Conservation (phyloP, 768 basidiomycete genomes). For the Boletus vinaceobasis region DNA sequence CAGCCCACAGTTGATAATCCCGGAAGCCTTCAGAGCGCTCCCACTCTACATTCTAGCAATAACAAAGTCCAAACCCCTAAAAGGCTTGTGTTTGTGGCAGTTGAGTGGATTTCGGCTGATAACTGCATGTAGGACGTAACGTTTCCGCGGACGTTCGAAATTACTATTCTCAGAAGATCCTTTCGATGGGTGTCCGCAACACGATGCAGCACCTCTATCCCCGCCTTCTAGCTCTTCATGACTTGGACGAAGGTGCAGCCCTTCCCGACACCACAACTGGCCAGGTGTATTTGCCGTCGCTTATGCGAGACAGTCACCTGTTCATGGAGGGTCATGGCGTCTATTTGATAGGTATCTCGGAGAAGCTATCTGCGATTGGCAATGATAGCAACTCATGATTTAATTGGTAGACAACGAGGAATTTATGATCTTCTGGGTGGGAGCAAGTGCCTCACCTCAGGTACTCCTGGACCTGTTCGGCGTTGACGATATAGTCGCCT, state of each 20-base stretch:
- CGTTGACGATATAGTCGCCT: slow-evolving; percentile 67
- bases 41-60: slow-evolving; percentile 80
- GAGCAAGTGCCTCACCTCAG: slow-evolving; percentile 75
- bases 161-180: slow-evolving; percentile 73
- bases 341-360: slow-evolving; percentile 79
- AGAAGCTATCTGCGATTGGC: slow-evolving; percentile 11
- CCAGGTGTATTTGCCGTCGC: slow-evolving; percentile 61
- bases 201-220: slow-evolving; percentile 86
- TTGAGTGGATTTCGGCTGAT: slow-evolving; percentile 4
- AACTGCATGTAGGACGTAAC: slow-evolving; percentile 55
- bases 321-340: slow-evolving; percentile 90
- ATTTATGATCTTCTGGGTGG: slow-evolving; percentile 86
- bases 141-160: slow-evolving; percentile 95
- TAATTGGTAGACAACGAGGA: slow-evolving; percentile 77
- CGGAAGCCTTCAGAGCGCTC: slow-evolving; percentile 86
- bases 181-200: slow-evolving; percentile 63
- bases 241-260: slow-evolving; percentile 67
- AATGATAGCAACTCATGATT: slow-evolving; percentile 10
- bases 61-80: slow-evolving; percentile 88
- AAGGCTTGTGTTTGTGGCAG: slow-evolving; percentile 52
- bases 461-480: slow-evolving; percentile 81
- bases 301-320: slow-evolving; percentile 77
- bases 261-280: slow-evolving; percentile 61
- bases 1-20: slow-evolving; percentile 74
- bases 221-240: slow-evolving; percentile 82